Conservation (phyloP, 1,284 basidiomycete species). For the Puccinia coronata region DNA sequence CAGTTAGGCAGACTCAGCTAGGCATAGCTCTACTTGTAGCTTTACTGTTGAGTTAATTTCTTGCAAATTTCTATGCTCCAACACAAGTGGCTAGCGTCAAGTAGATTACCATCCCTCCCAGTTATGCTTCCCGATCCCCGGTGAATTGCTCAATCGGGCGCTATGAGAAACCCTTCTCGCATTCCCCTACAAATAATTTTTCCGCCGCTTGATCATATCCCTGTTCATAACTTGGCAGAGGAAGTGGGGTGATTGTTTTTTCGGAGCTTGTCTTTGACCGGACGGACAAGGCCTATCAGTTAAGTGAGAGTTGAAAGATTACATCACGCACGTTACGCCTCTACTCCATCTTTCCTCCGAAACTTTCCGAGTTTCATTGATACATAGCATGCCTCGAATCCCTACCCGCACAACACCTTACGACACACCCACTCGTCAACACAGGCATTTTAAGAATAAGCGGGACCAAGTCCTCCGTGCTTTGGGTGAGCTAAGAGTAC, state of each 20-base stretch:
- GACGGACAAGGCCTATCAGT: too few relatives aligned
- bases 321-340: too few relatives aligned
- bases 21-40: not conserved
- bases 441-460: constrained; percentile 64
- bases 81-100: not conserved
- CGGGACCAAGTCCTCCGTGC: constrained; percentile 61
- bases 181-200: not conserved
- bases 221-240: too few relatives aligned
- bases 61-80: not conserved
- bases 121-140: not conserved
- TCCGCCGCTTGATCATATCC: not conserved
- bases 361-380: constrained; percentile 11
- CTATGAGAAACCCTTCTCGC: not conserved
- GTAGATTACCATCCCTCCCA: not conserved
- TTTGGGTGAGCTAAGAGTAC: constrained; percentile 56
- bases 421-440: constrained; percentile 58
- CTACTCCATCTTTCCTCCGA: too few relatives aligned
- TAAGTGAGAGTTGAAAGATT: too few relatives aligned
- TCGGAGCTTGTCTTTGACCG: too few relatives aligned
- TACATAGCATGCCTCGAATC: constrained; percentile 62
- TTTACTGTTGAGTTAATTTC: not conserved
- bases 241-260: too few relatives aligned
- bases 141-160: not conserved
- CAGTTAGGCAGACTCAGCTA: not conserved
- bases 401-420: constrained; percentile 63